Evolutionary conservation across 75 land plant genomes (phyloP).

Genomic region (Isoetes taiwanensis): DNA sequence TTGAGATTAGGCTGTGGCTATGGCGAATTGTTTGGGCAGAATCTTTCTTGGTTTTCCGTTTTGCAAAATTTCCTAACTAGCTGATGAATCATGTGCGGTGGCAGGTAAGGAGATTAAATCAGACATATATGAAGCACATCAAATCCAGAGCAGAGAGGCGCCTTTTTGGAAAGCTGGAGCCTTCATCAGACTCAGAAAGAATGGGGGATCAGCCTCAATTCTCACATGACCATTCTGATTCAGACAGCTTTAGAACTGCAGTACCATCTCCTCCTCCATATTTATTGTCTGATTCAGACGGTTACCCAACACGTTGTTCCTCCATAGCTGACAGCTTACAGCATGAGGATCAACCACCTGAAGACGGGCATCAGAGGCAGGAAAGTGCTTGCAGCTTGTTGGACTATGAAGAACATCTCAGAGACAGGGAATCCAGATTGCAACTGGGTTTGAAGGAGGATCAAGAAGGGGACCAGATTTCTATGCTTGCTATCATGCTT

Average conservation of each 20-base stretch:
- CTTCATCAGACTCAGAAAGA: neutral
- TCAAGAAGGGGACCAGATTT: neutral
- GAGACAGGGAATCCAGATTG: neutral
- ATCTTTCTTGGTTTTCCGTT: too few relatives aligned
- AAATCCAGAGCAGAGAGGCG: neutral
- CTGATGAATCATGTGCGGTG: too few relatives aligned
- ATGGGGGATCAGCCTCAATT: neutral
- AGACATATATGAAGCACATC: slow-evolving; percentile 3
- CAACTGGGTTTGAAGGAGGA: neutral
- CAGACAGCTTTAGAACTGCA: neutral
- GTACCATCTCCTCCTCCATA: neutral
- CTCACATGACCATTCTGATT: neutral
- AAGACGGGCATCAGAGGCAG: neutral
- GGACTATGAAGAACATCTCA: slow-evolving; percentile 2
- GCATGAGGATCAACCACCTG: neutral
- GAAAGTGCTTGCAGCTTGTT: neutral
- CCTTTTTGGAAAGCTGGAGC: neutral
- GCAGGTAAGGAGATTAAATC: too few relatives aligned
- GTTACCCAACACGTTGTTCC: too few relatives aligned
- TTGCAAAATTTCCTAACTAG: too few relatives aligned
- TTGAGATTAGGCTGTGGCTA: too few relatives aligned
- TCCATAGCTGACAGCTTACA: neutral
- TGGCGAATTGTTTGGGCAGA: too few relatives aligned
- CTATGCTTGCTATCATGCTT: neutral
- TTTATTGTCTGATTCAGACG: too few relatives aligned